These are phyloP conservation scores for Blastobotrys elegans DNA, from an alignment of 1,139 yeast genomes.

Conservation along the genomic window DNA sequence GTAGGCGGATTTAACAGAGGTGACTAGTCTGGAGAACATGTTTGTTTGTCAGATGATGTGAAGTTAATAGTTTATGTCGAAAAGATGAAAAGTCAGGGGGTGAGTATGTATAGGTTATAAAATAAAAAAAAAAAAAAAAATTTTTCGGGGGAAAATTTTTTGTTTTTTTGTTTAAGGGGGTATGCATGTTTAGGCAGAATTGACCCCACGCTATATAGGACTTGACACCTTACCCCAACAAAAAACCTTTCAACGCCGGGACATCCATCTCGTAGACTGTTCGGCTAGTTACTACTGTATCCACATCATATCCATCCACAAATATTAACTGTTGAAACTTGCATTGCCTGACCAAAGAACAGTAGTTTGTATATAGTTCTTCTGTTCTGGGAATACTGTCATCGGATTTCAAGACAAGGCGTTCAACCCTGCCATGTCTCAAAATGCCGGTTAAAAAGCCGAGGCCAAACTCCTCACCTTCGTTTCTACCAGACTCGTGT, in stretches of 20 bases:
- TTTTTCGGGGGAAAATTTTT: background rate
- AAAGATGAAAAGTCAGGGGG: background rate
- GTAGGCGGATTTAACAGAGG: slow-evolving; percentile 20
- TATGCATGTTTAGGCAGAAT: background rate
- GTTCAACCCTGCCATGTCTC: background rate
- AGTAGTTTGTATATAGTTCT: too few relatives aligned
- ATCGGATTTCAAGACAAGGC: too few relatives aligned
- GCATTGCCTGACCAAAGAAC: too few relatives aligned
- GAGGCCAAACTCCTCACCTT: background rate
- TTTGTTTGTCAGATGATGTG: background rate
- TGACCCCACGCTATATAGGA: background rate
- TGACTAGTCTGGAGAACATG: slow-evolving; percentile 18
- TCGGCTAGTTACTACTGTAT: too few relatives aligned
- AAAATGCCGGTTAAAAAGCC: background rate
- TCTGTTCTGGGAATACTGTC: too few relatives aligned
- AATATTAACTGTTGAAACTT: too few relatives aligned
- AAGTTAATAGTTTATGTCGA: background rate
- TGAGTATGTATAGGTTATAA: too few relatives aligned
- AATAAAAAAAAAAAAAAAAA: slow-evolving; percentile 2
- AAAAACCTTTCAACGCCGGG: background rate
- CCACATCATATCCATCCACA: too few relatives aligned
- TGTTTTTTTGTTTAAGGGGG: background rate
- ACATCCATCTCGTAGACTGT: background rate
- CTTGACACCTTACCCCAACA: background rate
- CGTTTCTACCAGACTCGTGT: background rate